Percentiles rank a stretch among this genome's conserved stretches.
These are phyloP conservation scores for Tilletia caries DNA, from an alignment of 1,284 basidiomycete genomes.

Conservation along the genomic window DNA sequence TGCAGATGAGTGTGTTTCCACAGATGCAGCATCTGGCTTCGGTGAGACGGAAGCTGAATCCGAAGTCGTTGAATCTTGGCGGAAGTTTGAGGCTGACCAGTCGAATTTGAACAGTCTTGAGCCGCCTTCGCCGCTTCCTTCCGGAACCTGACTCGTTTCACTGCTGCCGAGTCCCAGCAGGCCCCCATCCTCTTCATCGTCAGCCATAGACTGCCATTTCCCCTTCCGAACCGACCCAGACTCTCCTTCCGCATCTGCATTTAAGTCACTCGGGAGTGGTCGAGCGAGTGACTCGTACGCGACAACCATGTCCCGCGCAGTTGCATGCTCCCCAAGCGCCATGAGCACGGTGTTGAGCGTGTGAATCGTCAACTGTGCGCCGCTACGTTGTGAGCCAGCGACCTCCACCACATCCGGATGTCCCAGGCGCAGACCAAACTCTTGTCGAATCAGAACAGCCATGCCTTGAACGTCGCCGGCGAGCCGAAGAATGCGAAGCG, in stretches of 20 bases:
- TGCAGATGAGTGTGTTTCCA: background rate
- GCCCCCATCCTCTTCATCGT: slow-evolving; percentile 16
- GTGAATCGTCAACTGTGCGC: slow-evolving; percentile 30
- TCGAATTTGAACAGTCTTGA: slow-evolving; percentile 22
- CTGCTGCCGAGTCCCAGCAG: slow-evolving; percentile 25
- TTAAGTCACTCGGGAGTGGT: slow-evolving; percentile 25
- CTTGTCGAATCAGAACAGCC: slow-evolving; percentile 33
- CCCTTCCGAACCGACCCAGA: background rate
- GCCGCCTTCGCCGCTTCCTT: slow-evolving; percentile 10
- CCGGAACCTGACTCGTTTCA: background rate
- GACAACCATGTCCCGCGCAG: slow-evolving; percentile 44
- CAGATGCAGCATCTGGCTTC: background rate
- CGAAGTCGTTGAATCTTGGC: background rate
- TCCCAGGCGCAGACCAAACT: slow-evolving; percentile 43
- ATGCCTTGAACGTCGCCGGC: slow-evolving; percentile 43
- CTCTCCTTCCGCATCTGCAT: background rate
- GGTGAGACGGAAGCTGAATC: background rate
- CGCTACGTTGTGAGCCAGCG: background rate
- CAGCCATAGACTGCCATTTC: background rate
- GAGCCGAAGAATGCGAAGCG: slow-evolving; percentile 37
- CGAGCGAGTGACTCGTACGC: slow-evolving; percentile 45
- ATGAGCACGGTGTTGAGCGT: slow-evolving; percentile 49
- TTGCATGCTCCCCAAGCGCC: slow-evolving; percentile 49
- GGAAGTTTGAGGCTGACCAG: slow-evolving; percentile 15
- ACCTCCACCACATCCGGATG: slow-evolving; percentile 26